Base-by-base conservation (phyloP, 1,284 basidiomycete genomes). In the Leccinum ponderosum region DNA sequence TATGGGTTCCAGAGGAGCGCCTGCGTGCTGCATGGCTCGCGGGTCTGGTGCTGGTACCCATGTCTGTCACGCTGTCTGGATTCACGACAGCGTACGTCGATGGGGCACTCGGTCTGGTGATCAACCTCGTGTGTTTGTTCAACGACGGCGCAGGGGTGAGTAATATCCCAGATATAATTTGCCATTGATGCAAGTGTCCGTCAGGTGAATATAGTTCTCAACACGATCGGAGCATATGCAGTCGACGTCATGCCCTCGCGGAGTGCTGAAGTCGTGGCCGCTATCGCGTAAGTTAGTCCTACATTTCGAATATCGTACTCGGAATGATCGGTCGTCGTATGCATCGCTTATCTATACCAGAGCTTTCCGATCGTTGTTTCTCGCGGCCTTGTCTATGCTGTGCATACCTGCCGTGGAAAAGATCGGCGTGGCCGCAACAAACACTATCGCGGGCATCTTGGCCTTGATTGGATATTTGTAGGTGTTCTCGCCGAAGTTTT, bases 1-100 rank as follows among this genome's bases (percentile, higher is more conserved):
- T 72, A 15, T 82, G 78, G 80, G 76, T 79, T 4, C 85, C 87
- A 0, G 88, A 90, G 69, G 88, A 89, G 66, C 78, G 87, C 4
- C 76, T 89, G 25, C 75, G 80, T 11, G 83, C 81, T 0, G 76
- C 77, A 0, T 68, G 85, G 47, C 62, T 80, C 7, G 86, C 83
- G 15, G 76, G 77, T 0, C 75, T 75, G 0, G 33, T 84, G 6
- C 64, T 86, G 22, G 73, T 83, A 17, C 75, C 75, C 8, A 4
- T 71, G 6, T 76, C 75, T 15, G 62, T 75, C 37, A 62, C 39
- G 1, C 9, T 63, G 2, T 59, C 61, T 1, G 72, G 72, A 14
- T 58, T 73, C 31, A 53, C 62, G 25, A 73, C 65, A 8, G 11
- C 62, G 20, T 83, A 77, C 65, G 65, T 85, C 15, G 68, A 67